Conservation (phyloP, 768 basidiomycete species). For the Trametopsis cervina region DNA sequence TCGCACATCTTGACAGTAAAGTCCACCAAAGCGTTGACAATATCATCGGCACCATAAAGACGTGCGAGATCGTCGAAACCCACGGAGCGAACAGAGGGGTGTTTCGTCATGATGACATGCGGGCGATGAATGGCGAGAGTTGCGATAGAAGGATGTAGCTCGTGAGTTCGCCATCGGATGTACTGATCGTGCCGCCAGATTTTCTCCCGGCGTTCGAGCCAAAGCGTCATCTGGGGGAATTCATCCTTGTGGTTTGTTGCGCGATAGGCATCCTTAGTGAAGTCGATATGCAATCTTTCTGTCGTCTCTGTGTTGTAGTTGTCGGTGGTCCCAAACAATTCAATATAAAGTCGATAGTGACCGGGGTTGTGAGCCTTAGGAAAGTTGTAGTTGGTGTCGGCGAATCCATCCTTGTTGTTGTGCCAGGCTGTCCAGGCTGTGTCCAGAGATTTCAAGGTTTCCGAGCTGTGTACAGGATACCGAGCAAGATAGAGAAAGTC, state of each 20-base stretch:
- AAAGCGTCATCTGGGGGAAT: constrained; percentile 31
- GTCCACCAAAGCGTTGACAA: not conserved
- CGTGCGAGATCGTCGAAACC: constrained; percentile 12
- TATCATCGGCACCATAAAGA: constrained; percentile 19
- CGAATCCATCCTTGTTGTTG: too few species aligned
- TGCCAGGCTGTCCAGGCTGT: too few species aligned
- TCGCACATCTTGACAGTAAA: not conserved
- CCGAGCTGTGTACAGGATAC: too few species aligned
- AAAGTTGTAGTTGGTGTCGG: constrained; percentile 39
- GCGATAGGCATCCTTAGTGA: constrained; percentile 30
- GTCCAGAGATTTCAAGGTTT: too few species aligned
- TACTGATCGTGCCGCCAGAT: too few species aligned
- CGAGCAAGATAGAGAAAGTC: too few species aligned
- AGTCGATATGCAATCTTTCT: constrained; percentile 35
- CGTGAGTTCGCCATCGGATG: too few species aligned
- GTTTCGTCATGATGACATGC: constrained; percentile 21
- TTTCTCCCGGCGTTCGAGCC: constrained; percentile 28
- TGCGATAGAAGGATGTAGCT: too few species aligned
- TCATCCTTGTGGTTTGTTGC: constrained; percentile 24
- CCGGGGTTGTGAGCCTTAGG: constrained; percentile 33
- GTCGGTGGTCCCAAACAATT: constrained; percentile 28
- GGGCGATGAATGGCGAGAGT: not conserved
- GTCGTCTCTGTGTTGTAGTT: constrained; percentile 34
- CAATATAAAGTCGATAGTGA: constrained; percentile 30
- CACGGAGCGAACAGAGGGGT: constrained; percentile 19